A percentile compares a stretch with the other conserved stretches of the same genome.
Conservation (phyloP, 768 basidiomycete genomes). For the Suillus clintonianus region DNA sequence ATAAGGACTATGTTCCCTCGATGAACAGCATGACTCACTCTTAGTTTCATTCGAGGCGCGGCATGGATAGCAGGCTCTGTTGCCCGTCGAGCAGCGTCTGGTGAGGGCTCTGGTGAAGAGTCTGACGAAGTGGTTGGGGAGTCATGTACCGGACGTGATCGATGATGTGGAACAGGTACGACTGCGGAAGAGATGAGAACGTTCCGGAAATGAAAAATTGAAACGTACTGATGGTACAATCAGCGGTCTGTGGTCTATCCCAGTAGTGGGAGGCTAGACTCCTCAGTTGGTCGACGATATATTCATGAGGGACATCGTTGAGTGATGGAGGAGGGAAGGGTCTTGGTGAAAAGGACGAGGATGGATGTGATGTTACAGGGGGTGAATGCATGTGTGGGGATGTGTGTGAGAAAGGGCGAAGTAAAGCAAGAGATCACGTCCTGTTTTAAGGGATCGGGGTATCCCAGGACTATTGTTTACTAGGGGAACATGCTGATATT, state of each 20-base stretch:
- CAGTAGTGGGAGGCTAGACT: constrained; percentile 68
- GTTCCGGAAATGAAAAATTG: background rate
- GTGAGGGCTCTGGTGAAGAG: constrained; percentile 9
- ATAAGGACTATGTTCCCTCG: constrained; percentile 8
- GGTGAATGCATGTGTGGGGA: constrained; percentile 1
- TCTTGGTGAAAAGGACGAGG: constrained; percentile 49
- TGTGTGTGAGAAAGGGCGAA: background rate
- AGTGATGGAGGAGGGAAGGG: constrained; percentile 67
- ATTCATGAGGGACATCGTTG: constrained; percentile 67
- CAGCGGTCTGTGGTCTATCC: constrained; percentile 74
- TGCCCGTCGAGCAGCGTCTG: constrained; percentile 48
- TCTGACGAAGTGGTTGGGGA: constrained; percentile 7
- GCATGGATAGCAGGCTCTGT: constrained; percentile 53
- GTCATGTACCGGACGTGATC: background rate
- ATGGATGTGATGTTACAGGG: constrained; percentile 1
- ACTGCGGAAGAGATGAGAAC: constrained; percentile 33
- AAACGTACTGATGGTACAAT: constrained; percentile 73
- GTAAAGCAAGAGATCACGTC: constrained; percentile 20
- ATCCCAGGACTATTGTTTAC: constrained; percentile 33
- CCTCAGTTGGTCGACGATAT: constrained; percentile 71
- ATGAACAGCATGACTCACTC: constrained; percentile 44
- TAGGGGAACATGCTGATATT: constrained; percentile 9
- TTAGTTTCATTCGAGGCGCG: constrained; percentile 61
- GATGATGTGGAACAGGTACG: constrained; percentile 47
- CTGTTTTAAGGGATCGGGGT: constrained; percentile 26